Conservation (phyloP, 371 early-diverging fungal genomes). For the Massospora cicadina region DNA sequence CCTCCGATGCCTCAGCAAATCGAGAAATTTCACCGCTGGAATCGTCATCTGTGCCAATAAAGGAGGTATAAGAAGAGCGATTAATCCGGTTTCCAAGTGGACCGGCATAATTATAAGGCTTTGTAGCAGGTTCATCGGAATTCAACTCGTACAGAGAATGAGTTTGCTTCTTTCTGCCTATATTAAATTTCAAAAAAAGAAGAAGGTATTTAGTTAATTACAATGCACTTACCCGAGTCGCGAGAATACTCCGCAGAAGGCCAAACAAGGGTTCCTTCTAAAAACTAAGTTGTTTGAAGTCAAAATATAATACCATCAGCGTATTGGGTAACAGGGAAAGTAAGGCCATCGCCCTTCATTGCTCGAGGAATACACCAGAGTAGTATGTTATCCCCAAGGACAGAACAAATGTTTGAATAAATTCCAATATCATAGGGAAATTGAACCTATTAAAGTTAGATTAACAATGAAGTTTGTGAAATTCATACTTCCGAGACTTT, state of each 20-base stretch:
- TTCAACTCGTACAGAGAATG: no score
- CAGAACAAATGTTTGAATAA: conserved; percentile 46
- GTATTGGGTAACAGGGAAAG: conserved; percentile 34
- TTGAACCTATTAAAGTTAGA: conserved; percentile 21
- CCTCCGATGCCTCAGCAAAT: neutral
- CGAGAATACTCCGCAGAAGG: conserved; percentile 5
- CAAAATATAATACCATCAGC: conserved; percentile 16
- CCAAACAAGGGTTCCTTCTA: conserved; percentile 6
- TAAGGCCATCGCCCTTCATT: conserved; percentile 48
- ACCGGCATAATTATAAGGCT: neutral
- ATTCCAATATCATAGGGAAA: conserved; percentile 90
- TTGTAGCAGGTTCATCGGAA: neutral
- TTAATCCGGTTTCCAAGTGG: neutral
- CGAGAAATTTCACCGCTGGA: neutral
- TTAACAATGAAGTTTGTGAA: neutral
- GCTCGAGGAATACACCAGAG: conserved; percentile 55
- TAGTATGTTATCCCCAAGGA: conserved; percentile 46
- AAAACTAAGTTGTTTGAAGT: neutral
- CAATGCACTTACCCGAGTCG: neutral
- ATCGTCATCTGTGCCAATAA: neutral
- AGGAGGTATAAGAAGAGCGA: neutral
- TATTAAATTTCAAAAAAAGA: neutral
- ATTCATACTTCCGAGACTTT: conserved; percentile 31
- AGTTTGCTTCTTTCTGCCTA: neutral
- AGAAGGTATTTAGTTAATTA: neutral